Conservation (phyloP, 257 asterid species). For the Solanum pinnatisectum region DNA sequence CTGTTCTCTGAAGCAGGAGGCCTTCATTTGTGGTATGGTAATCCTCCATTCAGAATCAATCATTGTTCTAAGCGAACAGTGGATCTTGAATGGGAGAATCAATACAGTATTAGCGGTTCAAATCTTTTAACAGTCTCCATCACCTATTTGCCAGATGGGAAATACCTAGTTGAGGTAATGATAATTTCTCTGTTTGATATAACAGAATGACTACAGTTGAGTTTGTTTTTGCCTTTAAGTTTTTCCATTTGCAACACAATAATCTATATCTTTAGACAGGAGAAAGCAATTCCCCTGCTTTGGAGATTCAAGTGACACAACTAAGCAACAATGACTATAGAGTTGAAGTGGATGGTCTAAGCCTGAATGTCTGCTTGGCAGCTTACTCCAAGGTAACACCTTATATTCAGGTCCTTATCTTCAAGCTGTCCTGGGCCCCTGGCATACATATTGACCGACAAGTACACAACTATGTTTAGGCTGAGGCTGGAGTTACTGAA, state of each 20-base stretch:
- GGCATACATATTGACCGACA: background rate
- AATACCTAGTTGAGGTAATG: conserved; percentile 65
- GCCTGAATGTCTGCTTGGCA: conserved; percentile 59
- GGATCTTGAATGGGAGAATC: conserved; percentile 80
- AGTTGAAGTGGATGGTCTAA: conserved; percentile 76
- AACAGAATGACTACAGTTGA: background rate
- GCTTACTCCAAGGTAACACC: conserved; percentile 60
- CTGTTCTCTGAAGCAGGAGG: conserved; percentile 36
- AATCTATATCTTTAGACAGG: conserved; percentile 40
- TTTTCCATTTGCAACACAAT: conserved; percentile 2
- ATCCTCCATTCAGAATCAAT: conserved; percentile 84
- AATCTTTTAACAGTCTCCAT: conserved; percentile 29
- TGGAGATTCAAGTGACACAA: conserved; percentile 48
- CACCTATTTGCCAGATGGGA: conserved; percentile 52
- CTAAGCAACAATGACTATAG: conserved; percentile 46
- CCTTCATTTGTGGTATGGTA: conserved; percentile 63
- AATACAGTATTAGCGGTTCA: conserved; percentile 32
- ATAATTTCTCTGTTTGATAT: background rate
- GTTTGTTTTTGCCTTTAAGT: background rate
- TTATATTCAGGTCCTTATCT: background rate
- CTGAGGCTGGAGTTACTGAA: background rate
- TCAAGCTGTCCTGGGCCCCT: background rate
- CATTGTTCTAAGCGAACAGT: conserved; percentile 41
- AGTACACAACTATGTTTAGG: background rate
- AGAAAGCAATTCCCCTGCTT: conserved; percentile 36